Percentiles rank a stretch among this genome's conserved stretches.
These are phyloP conservation scores for Kockiozyma suomiensis DNA, from an alignment of 805 yeast genomes.

Conservation along the genomic window DNA sequence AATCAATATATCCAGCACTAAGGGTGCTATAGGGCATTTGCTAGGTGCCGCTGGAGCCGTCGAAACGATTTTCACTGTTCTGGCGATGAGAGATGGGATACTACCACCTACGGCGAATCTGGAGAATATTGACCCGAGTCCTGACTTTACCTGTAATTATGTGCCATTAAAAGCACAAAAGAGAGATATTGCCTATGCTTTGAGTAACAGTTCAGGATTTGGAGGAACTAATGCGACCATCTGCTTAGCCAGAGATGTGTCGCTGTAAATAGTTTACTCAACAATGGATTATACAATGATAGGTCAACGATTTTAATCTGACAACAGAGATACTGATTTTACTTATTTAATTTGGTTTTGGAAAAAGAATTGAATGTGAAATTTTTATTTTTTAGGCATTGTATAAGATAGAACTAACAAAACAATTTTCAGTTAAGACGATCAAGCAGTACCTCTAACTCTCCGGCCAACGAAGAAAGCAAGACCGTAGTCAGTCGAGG, in stretches of 20 bases:
- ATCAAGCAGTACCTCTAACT: constrained; percentile 12
- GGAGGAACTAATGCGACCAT: constrained; percentile 93
- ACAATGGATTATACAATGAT: not conserved
- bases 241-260: constrained; percentile 48
- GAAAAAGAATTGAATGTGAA: no score
- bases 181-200: constrained; percentile 54
- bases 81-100: constrained; percentile 58
- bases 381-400: no score
- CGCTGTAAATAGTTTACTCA: constrained; percentile 5
- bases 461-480: constrained; percentile 58
- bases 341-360: no score
- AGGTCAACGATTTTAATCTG: no score
- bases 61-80: constrained; percentile 78
- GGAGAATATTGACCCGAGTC: constrained; percentile 53
- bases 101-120: constrained; percentile 86
- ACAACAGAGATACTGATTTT: no score
- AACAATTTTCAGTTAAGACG: no score
- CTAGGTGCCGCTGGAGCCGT: constrained; percentile 96
- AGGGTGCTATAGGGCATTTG: constrained; percentile 91
- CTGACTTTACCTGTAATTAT: constrained; percentile 56
- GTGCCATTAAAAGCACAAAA: constrained; percentile 54
- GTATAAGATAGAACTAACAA: no score
- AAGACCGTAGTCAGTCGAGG: constrained; percentile 62
- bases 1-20: constrained; percentile 69
- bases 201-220: constrained; percentile 93